Base-by-base conservation (phyloP, 225 moss, liverwort and hornwort genomes). In the Ulota crispa region DNA sequence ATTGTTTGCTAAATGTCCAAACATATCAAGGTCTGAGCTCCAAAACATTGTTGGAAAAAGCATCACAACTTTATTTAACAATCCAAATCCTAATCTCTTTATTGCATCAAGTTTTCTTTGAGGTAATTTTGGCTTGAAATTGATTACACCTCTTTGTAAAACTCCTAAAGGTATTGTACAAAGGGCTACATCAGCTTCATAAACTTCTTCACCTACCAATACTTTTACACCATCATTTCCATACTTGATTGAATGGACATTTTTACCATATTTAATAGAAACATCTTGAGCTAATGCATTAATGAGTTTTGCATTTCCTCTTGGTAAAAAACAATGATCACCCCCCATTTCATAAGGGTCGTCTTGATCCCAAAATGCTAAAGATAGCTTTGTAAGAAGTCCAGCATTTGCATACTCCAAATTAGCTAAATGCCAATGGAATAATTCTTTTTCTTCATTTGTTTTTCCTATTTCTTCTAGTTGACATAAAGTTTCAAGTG, bases 341-440 rank as follows among this genome's bases (percentile, higher is more conserved):
- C 87, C 91, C 32, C 87, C 87, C 84, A 91, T 89, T 79, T 91
- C 84, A 66, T 86, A 91, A 34, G 82, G 87, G 3, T 91, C 91
- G 78, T 91, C 85, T 73, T 91, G 87, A 68, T 91, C 86, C 89
- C 91, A 86, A 79, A 85, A 85, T 76, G 87, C 85, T 26, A 89
- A 65, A 23, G 87, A 86, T 55, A 91, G 55, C 36, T 91, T 87
- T 73, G 84, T 76, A 19, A 89, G 82, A 20, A 91, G 84, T 20
- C 79, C 80, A 12, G 87, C 89, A 71, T 89, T 91, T 53, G 83
- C 87, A 72, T 89, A 91, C 7, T 91, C 89, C 10, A 91, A 65
- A 78, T 89, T 91, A 20, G 89, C 84, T 57, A 86, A 64, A 74
- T 91, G 91, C 89, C 89, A 89, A 73, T 91, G 71, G 75, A 76